These are phyloP conservation scores for Citrullus mucosospermus DNA, from an alignment of 306 rosid species.

Conservation along the genomic window DNA sequence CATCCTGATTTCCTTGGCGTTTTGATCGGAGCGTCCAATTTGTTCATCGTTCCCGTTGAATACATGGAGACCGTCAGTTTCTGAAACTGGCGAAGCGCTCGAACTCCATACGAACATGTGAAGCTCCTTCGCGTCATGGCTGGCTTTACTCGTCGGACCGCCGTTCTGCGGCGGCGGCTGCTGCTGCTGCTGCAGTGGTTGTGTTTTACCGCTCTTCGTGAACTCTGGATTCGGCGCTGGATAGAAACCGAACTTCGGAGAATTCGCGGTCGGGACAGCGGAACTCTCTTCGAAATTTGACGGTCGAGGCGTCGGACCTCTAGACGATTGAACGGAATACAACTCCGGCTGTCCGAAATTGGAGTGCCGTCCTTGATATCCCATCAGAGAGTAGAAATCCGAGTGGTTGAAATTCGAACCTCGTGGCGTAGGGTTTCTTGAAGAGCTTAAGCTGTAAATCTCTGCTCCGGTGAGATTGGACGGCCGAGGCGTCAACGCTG, in stretches of 20 bases:
- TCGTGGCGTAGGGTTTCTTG: slow-evolving; percentile 11
- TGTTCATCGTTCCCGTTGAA: slow-evolving; percentile 22
- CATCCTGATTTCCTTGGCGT: slow-evolving; percentile 14
- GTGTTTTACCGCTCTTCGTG: slow-evolving; percentile 27
- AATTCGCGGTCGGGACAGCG: slow-evolving; percentile 14
- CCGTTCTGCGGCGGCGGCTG: slow-evolving; percentile 7
- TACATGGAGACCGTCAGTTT: slow-evolving; percentile 64
- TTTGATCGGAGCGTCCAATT: slow-evolving; percentile 3
- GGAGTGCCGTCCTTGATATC: slow-evolving; percentile 45
- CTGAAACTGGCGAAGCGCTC: slow-evolving; percentile 69
- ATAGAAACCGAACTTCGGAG: slow-evolving; percentile 52
- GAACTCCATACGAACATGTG: slow-evolving; percentile 98
- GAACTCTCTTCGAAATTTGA: slow-evolving; percentile 76
- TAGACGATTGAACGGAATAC: slow-evolving; percentile 73
- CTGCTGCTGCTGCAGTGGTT: neutral
- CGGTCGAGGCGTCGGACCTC: slow-evolving; percentile 78
- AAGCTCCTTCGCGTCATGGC: slow-evolving; percentile 74
- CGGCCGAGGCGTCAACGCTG: slow-evolving; percentile 14
- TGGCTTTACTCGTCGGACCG: slow-evolving; percentile 21
- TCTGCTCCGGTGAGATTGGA: slow-evolving; percentile 14
- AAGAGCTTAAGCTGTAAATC: slow-evolving; percentile 13
- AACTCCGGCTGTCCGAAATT: slow-evolving; percentile 62
- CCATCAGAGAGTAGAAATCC: slow-evolving; percentile 11
- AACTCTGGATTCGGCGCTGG: slow-evolving; percentile 85
- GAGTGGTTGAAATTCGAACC: slow-evolving; percentile 12